A percentile compares a stretch with the other conserved stretches of the same genome.
Conservation (phyloP, 139 green algal genomes). For the Chlorella vulgaris region DNA sequence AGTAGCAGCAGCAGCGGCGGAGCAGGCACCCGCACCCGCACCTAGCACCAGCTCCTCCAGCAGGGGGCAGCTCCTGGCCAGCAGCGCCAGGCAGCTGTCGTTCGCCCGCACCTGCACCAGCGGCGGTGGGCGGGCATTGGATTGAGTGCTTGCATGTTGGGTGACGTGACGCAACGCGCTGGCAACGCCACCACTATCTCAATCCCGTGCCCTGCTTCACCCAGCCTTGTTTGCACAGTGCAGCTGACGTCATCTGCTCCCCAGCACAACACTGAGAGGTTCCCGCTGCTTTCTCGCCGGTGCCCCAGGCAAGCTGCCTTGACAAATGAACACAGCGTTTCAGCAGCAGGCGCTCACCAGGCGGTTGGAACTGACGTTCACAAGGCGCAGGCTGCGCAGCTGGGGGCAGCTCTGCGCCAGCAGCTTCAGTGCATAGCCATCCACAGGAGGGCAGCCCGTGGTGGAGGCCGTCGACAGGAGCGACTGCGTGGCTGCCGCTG, state of each 20-base stretch:
- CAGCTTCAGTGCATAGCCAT: slow-evolving; percentile 29
- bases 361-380: slow-evolving; percentile 28
- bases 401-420: slow-evolving; percentile 26
- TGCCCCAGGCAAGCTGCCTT: neutral
- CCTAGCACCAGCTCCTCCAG: slow-evolving; percentile 41
- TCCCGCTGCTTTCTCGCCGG: too few species aligned
- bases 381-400: slow-evolving; percentile 7
- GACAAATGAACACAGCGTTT: neutral
- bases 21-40: neutral
- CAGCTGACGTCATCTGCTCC: too few species aligned
- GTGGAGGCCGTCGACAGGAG: neutral
- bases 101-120: slow-evolving; percentile 14
- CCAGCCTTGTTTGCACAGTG: too few species aligned
- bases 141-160: neutral
- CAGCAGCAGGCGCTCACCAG: slow-evolving; percentile 16
- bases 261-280: too few species aligned
- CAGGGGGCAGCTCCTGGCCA: slow-evolving; percentile 33
- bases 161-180: neutral
- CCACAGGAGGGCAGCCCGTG: slow-evolving; percentile 24
- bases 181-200: too few species aligned
- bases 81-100: slow-evolving; percentile 23
- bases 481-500: too few species aligned
- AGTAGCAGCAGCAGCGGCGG: neutral
- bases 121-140: too few species aligned
- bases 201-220: too few species aligned